Percentiles rank a stretch among this genome's conserved stretches.
phyloP scores from a whole-genome alignment of 805 yeast species.

The Metschnikowia hibisci region DNA sequence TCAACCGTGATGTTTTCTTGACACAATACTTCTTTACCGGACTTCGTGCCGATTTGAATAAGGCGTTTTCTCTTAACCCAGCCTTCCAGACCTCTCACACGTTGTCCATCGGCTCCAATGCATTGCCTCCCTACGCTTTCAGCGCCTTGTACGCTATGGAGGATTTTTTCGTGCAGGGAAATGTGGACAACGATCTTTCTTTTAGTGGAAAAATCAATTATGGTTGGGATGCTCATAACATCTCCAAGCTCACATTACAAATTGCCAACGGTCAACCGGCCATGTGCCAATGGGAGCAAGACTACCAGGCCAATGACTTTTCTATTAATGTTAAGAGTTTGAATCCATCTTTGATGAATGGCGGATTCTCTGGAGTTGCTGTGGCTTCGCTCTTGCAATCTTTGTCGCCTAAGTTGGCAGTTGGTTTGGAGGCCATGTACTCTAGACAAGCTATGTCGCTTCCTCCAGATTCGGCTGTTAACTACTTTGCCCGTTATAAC shows the following conservation, averaged over 20 bases:
- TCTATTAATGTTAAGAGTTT: conserved; percentile 85
- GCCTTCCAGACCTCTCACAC: conserved; percentile 96
- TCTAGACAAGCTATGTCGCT: conserved; percentile 68
- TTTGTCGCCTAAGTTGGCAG: conserved; percentile 72
- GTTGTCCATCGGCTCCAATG: conserved; percentile 80
- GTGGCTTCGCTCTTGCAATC: conserved; percentile 90
- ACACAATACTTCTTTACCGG: conserved; percentile 91
- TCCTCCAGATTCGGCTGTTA: conserved; percentile 82
- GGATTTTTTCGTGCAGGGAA: conserved; percentile 82
- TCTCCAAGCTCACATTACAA: conserved; percentile 84
- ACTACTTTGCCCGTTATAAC: conserved; percentile 86
- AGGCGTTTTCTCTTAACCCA: conserved; percentile 86
- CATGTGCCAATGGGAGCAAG: conserved; percentile 95
- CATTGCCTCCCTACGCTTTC: conserved; percentile 86
- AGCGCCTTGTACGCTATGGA: conserved; percentile 87
- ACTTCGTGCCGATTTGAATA: conserved; percentile 91
- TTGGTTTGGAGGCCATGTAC: conserved; percentile 92
- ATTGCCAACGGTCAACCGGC: conserved; percentile 84
- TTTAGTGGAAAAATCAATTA: conserved; percentile 86
- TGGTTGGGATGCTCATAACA: conserved; percentile 77
- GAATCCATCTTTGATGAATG: conserved; percentile 78
- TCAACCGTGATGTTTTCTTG: conserved; percentile 86
- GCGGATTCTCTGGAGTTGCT: conserved; percentile 83
- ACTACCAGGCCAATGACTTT: conserved; percentile 84
- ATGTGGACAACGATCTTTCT: conserved; percentile 80